Percentiles rank a stretch among this genome's conserved stretches.
Conservation (phyloP, 352 stramenopile genomes). For the Pythium rishiriense region DNA sequence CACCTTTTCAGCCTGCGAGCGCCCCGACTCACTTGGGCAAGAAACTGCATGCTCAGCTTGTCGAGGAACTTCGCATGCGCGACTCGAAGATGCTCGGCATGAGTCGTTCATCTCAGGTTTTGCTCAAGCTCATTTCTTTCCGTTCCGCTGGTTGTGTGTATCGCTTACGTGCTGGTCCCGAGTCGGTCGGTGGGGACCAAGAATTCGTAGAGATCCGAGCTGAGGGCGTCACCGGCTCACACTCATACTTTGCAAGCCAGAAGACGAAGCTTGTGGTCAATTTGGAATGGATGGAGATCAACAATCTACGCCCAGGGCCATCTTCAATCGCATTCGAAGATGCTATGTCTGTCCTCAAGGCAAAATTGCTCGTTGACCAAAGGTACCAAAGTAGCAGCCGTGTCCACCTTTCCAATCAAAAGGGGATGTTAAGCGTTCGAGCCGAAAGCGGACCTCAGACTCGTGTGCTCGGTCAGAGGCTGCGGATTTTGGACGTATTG, state of each 20-base stretch:
- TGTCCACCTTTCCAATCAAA: constrained; percentile 41
- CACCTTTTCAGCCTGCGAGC: constrained; percentile 30
- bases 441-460: constrained; percentile 72
- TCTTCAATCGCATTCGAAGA: constrained; percentile 81
- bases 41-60: constrained; percentile 56
- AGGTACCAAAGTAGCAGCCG: constrained; percentile 41
- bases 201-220: constrained; percentile 78
- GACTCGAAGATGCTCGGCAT: constrained; percentile 54
- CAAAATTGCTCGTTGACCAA: constrained; percentile 65
- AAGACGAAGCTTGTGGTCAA: constrained; percentile 77
- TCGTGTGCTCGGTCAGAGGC: constrained; percentile 62
- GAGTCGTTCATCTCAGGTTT: constrained; percentile 31
- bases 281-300: constrained; percentile 82
- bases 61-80: constrained; percentile 67
- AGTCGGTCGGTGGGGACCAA: constrained; percentile 55
- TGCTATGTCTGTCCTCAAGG: constrained; percentile 66
- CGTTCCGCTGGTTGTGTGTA: constrained; percentile 56
- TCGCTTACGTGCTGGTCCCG: constrained; percentile 56
- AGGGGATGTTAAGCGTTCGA: constrained; percentile 73
- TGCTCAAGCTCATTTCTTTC: constrained; percentile 74
- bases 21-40: constrained; percentile 36
- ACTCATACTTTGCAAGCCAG: constrained; percentile 71
- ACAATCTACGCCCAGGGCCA: constrained; percentile 69
- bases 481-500: constrained; percentile 72
- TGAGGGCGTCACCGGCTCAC: constrained; percentile 56